phyloP scores from a whole-genome alignment of 257 asterid genomes.

The Knoxia roxburghii region DNA sequence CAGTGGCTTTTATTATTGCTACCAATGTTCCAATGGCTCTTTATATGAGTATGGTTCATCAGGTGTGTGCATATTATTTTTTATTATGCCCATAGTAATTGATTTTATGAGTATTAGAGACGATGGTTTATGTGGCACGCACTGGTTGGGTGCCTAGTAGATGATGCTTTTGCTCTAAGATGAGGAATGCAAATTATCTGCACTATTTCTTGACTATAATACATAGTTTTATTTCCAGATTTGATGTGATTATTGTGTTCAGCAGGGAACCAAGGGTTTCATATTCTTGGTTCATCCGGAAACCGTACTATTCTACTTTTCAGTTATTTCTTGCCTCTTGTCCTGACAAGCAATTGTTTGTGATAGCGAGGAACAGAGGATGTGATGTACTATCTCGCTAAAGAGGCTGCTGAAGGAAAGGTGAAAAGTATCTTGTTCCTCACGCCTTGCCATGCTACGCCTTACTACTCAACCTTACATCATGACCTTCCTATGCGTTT shows the following conservation, averaged over 20 bases:
- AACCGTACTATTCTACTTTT: background rate
- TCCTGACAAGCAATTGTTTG: constrained; percentile 12
- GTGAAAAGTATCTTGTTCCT: constrained; percentile 66
- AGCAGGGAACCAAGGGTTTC: background rate
- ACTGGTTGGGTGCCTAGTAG: too few relatives aligned
- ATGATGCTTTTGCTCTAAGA: too few relatives aligned
- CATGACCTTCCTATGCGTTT: constrained; percentile 74
- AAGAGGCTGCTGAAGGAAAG: constrained; percentile 49
- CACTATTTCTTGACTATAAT: background rate
- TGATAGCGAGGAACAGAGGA: constrained; percentile 94
- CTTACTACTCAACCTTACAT: constrained; percentile 90
- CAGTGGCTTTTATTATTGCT: constrained; percentile 47
- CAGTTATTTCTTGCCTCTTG: constrained; percentile 6
- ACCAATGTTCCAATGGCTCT: constrained; percentile 93
- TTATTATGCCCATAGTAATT: background rate
- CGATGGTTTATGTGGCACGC: too few relatives aligned
- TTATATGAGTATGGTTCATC: constrained; percentile 91
- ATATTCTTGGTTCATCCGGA: background rate
- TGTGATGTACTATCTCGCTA: constrained; percentile 71
- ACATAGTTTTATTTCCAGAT: background rate
- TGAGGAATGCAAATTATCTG: background rate
- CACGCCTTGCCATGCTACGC: constrained; percentile 94
- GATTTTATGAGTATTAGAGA: background rate
- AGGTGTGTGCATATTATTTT: constrained; percentile 39
- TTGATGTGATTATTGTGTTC: background rate